These are phyloP conservation scores for Auriscalpium vulgare DNA, from an alignment of 768 basidiomycete genomes.

Conservation along the genomic window DNA sequence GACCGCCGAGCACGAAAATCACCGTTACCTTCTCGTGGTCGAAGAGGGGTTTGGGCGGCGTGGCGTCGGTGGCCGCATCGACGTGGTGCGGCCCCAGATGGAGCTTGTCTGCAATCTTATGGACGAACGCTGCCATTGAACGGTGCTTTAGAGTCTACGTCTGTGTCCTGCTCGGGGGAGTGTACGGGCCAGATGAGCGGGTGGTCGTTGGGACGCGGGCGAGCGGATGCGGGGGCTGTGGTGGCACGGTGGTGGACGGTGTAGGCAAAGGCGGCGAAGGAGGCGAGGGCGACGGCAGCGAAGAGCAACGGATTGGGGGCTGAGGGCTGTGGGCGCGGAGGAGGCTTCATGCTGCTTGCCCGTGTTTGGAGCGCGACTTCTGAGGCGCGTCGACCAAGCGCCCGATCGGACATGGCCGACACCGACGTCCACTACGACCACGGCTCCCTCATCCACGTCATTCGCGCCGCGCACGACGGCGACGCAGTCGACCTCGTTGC, in stretches of 20 bases:
- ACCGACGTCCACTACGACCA: conserved; percentile 61
- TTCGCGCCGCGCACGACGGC: conserved; percentile 55
- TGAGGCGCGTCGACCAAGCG: not conserved
- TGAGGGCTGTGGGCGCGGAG: conserved; percentile 16
- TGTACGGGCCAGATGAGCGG: conserved; percentile 60
- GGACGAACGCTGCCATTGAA: conserved; percentile 20
- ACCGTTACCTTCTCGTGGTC: conserved; percentile 72
- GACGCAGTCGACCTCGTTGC: conserved; percentile 66
- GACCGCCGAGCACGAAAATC: conserved; percentile 93
- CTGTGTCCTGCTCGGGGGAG: conserved; percentile 16
- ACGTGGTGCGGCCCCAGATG: conserved; percentile 22
- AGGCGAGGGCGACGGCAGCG: conserved; percentile 44
- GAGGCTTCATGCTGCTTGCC: not conserved
- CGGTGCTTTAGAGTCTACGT: conserved; percentile 4
- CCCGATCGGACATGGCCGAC: not conserved
- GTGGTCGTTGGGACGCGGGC: conserved; percentile 53
- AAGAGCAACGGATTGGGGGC: conserved; percentile 60
- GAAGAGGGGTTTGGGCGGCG: conserved; percentile 31
- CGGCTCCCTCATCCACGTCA: conserved; percentile 49
- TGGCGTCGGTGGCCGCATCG: not conserved
- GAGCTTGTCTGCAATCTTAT: conserved; percentile 35
- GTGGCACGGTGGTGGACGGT: conserved; percentile 49
- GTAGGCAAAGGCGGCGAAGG: conserved; percentile 50
- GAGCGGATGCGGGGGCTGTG: conserved; percentile 51
- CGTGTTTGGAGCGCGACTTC: not conserved